Conservation (phyloP, 306 rosid genomes). For the Styphnolobium japonicum region DNA sequence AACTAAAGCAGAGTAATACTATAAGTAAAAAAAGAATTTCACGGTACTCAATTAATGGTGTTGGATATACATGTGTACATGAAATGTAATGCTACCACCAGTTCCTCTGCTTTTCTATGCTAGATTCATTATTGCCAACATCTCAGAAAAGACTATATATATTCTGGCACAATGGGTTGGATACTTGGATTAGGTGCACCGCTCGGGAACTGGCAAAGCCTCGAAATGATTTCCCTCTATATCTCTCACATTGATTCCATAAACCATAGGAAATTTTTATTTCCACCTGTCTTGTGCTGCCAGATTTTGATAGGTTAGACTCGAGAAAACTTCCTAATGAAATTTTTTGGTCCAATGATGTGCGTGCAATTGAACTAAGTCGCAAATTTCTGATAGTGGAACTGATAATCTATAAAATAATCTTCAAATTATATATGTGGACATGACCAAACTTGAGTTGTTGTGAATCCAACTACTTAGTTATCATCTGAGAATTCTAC, state of each 20-base stretch:
- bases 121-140: neutral
- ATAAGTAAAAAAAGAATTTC: too few relatives aligned
- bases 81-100: neutral
- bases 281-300: neutral
- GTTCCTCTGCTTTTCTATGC: neutral
- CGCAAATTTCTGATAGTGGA: conserved; percentile 23
- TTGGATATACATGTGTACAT: neutral
- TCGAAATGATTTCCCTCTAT: neutral
- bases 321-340: neutral
- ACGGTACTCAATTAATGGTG: too few relatives aligned
- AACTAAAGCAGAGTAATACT: too few relatives aligned
- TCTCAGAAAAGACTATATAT: neutral
- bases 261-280: conserved; percentile 16
- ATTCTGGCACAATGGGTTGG: conserved; percentile 25
- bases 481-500: conserved; percentile 20
- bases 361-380: conserved; percentile 16
- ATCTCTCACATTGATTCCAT: conserved; percentile 25
- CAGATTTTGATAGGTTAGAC: conserved; percentile 29
- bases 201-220: neutral
- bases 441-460: conserved; percentile 36
- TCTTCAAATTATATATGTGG: neutral
- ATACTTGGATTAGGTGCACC: conserved; percentile 37
- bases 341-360: neutral
- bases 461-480: conserved; percentile 28
- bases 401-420: conserved; percentile 18